Evolutionary conservation across 192 early-diverging fungal genomes (phyloP).

Genomic region (Podila epigama): DNA sequence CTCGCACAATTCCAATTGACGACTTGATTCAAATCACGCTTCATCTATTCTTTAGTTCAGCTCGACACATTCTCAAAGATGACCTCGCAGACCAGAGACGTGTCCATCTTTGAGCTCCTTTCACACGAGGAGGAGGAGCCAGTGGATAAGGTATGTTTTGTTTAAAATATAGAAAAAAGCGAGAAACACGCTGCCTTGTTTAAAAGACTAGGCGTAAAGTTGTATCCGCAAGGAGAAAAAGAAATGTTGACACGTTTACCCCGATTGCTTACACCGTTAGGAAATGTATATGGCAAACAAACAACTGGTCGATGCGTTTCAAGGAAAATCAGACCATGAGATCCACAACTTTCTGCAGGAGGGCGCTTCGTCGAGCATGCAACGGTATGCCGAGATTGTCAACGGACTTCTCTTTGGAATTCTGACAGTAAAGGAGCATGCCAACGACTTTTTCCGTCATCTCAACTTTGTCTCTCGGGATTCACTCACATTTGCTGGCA

Average conservation of each 20-base stretch:
- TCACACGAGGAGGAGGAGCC: slow-evolving; percentile 56
- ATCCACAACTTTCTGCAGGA: slow-evolving; percentile 69
- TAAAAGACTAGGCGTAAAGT: no score
- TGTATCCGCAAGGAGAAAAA: no score
- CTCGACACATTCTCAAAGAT: no score
- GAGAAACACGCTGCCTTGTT: no score
- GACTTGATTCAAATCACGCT: no score
- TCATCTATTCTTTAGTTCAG: no score
- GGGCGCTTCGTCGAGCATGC: slow-evolving; percentile 59
- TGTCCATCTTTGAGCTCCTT: slow-evolving; percentile 52
- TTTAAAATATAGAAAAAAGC: no score
- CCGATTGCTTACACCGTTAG: slow-evolving; percentile 7
- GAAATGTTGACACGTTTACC: no score
- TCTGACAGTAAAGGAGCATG: slow-evolving; percentile 50
- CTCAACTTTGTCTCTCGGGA: slow-evolving; percentile 73
- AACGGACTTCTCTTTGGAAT: slow-evolving; percentile 69
- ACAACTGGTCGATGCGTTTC: slow-evolving; percentile 27
- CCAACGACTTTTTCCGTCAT: slow-evolving; percentile 57
- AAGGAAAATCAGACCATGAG: slow-evolving; percentile 61
- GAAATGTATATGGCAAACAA: slow-evolving; percentile 52
- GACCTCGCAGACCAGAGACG: no score
- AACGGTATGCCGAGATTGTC: slow-evolving; percentile 55
- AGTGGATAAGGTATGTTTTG: slow-evolving; percentile 40
- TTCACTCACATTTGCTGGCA: slow-evolving; percentile 20
- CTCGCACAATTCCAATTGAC: no score